Evolutionary conservation across 139 green algal species (phyloP).

Genomic region (Chlorella sp.): DNA sequence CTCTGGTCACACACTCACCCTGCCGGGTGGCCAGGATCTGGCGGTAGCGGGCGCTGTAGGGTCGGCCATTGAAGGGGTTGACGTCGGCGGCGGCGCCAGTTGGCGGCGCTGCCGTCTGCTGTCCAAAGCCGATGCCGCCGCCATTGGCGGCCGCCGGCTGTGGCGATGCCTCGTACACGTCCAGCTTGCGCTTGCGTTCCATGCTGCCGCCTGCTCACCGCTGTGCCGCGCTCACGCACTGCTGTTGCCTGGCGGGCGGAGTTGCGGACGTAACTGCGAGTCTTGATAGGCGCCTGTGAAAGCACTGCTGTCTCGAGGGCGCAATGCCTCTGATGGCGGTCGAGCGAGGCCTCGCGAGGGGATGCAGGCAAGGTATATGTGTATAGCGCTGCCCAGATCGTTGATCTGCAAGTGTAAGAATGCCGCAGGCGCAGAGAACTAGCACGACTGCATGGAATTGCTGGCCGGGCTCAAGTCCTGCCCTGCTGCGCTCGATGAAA

Average conservation of each 20-base stretch:
- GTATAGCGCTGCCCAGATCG: too few relatives aligned
- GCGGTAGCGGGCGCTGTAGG: conserved; percentile 90
- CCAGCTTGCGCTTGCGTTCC: conserved; percentile 82
- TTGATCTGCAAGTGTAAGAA: too few relatives aligned
- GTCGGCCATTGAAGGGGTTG: conserved; percentile 86
- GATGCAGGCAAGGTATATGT: too few relatives aligned
- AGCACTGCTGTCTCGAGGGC: too few relatives aligned
- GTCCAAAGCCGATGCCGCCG: background rate
- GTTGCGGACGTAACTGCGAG: too few relatives aligned
- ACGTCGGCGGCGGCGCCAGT: conserved; percentile 36
- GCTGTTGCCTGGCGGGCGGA: too few relatives aligned
- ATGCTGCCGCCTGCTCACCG: background rate
- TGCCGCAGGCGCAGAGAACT: too few relatives aligned
- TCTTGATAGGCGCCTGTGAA: too few relatives aligned
- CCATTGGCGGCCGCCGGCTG: conserved; percentile 18
- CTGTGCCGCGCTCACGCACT: too few relatives aligned
- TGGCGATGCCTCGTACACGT: conserved; percentile 55
- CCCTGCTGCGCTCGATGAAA: background rate
- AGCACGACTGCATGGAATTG: background rate
- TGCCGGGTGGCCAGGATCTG: conserved; percentile 92
- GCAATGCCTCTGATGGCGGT: too few relatives aligned
- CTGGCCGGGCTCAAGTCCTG: background rate
- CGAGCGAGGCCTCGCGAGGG: too few relatives aligned
- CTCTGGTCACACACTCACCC: background rate
- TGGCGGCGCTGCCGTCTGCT: background rate